Conservation (phyloP, 2,329 filamentous ascomycete genomes). For the Hypoxylon sp. region DNA sequence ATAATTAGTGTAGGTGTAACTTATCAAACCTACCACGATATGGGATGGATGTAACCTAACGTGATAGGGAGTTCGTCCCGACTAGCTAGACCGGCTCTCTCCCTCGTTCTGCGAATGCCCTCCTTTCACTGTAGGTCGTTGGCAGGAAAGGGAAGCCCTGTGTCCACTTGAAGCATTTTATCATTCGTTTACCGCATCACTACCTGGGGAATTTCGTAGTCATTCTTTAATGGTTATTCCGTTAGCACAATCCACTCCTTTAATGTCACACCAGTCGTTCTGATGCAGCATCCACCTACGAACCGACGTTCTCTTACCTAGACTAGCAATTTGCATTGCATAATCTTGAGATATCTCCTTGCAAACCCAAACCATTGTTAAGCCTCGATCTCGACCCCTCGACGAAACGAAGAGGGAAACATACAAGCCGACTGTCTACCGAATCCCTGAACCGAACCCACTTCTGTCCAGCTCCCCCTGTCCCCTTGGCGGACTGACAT, state of each 20-base stretch:
- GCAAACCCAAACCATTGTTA: conserved; percentile 34
- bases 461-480: conserved; percentile 38
- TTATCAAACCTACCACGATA: conserved; percentile 30
- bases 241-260: conserved; percentile 28
- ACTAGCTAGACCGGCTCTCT: conserved; percentile 12
- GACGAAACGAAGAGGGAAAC: conserved; percentile 46
- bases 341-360: conserved; percentile 36
- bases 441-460: conserved; percentile 49
- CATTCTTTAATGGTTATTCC: conserved; percentile 21
- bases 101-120: conserved; percentile 33
- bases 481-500: conserved; percentile 34
- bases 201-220: conserved; percentile 14
- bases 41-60: conserved; percentile 38
- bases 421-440: conserved; percentile 36
- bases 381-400: conserved; percentile 43
- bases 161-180: conserved; percentile 20
- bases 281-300: conserved; percentile 20
- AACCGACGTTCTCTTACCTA: conserved; percentile 26
- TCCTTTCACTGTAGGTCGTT: conserved; percentile 20
- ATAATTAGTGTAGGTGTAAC: conserved; percentile 31
- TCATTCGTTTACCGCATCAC: conserved; percentile 26
- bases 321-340: conserved; percentile 37
- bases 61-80: conserved; percentile 30
- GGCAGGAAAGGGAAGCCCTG: conserved; percentile 13
- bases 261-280: conserved; percentile 25